Evolutionary conservation across 352 stramenopile species (phyloP), one percentile per base, ranked within the genome.

Genomic region (Globisporangium uncinulatum): DNA sequence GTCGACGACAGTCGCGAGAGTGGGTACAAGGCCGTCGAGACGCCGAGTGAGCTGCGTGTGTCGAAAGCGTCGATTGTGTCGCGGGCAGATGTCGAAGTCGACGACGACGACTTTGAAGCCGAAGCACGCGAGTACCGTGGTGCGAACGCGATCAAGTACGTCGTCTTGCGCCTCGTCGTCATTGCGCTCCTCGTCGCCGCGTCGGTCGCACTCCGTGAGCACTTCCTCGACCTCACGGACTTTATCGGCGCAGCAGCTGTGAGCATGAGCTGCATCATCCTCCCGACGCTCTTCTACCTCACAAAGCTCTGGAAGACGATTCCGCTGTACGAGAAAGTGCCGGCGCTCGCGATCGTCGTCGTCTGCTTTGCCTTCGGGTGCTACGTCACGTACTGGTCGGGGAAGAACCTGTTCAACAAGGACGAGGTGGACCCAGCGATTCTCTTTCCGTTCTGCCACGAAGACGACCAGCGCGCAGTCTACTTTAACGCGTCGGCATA

Each of bases 191-290:
- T 79, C 4, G 71, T 76, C 2, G 58, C 79, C 21, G 55, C 61
- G n/a, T 69, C 71, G 1, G 59, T 83, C 19, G 11, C 80, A 1
- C 46, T 83, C 20, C 68, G 76, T 54, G 67, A 83, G 65, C 62
- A 76, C 20, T 81, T 83, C 37, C 49, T 56, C n/a, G 71, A 75
- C 39, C 54, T 79, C 42, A 56, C 61, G 0, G 71, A 79, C 52
- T n/a, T n/a, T n/a, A n/a, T n/a, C n/a, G n/a, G n/a, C n/a, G 57
- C 73, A 0, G 80, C 73, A 36, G 71, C 70, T 37, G 77, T 79
- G 42, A 76, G 66, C 17, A 44, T 73, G 24, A 75, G 69, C 52
- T 79, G 62, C n/a, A 83, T 83, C 52, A n/a, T n/a, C n/a, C n/a
- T n/a, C n/a, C n/a, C n/a, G n/a, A n/a, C n/a, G n/a, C n/a, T n/a